phyloP scores from a whole-genome alignment of 2,329 filamentous ascomycete species.

The Cytospora piceicola region DNA sequence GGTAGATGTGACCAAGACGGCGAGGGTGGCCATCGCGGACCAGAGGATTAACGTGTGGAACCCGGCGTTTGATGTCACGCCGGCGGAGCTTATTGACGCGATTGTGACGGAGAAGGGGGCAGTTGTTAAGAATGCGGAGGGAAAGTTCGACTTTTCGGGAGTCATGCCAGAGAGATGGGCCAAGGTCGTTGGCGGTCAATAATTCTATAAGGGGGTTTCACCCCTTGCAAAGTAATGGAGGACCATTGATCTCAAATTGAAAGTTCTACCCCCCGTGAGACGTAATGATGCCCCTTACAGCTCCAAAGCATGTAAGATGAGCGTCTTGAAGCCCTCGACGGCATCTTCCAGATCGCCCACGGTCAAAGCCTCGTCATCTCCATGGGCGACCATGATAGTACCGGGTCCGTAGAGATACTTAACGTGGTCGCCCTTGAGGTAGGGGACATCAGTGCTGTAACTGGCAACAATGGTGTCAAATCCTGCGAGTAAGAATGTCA shows the following conservation, averaged over 20 bases:
- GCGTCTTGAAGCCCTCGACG: conserved; percentile 76
- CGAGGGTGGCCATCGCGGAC: conserved; percentile 78
- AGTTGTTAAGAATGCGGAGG: conserved; percentile 74
- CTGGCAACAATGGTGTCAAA: conserved; percentile 87
- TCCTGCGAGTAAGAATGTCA: conserved; percentile 44
- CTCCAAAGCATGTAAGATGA: conserved; percentile 62
- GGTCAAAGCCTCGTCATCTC: conserved; percentile 77
- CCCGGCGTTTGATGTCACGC: conserved; percentile 94
- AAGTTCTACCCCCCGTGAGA: background rate
- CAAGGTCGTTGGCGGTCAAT: conserved; percentile 37
- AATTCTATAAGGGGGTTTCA: background rate
- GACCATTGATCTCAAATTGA: background rate
- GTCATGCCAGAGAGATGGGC: conserved; percentile 62
- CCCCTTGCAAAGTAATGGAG: background rate
- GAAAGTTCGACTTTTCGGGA: conserved; percentile 67
- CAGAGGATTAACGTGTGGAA: conserved; percentile 90
- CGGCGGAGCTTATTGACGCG: conserved; percentile 84
- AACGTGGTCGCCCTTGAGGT: conserved; percentile 69
- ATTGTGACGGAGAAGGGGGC: conserved; percentile 93
- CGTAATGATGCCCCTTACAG: background rate
- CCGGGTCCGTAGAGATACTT: conserved; percentile 70
- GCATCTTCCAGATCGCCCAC: conserved; percentile 76
- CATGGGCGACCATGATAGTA: conserved; percentile 85
- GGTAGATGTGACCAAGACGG: conserved; percentile 65
- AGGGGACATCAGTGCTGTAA: conserved; percentile 91